phyloP scores from a whole-genome alignment of 164 flowering plant genomes.

The Vitis riparia region DNA sequence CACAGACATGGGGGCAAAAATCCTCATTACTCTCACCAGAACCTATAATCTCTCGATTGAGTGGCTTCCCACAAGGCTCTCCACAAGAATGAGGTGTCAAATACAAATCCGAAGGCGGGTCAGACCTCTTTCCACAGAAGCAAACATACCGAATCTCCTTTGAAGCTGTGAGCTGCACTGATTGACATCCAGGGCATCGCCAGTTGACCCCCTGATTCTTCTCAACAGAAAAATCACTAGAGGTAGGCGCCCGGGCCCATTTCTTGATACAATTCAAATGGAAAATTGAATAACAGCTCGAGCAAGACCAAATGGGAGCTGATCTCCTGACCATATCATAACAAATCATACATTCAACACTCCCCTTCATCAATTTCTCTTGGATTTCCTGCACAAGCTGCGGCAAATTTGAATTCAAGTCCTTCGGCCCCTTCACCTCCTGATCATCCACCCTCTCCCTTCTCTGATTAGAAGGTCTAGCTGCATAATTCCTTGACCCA shows the following conservation, averaged over 20 bases:
- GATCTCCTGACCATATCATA: constrained; percentile 90
- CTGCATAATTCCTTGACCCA: constrained; percentile 18
- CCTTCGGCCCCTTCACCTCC: constrained; percentile 22
- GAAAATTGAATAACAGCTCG: constrained; percentile 87
- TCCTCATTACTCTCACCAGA: constrained; percentile 38
- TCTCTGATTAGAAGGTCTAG: constrained; percentile 20
- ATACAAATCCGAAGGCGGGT: constrained; percentile 86
- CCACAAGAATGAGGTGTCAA: constrained; percentile 98
- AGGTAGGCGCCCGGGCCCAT: constrained; percentile 96
- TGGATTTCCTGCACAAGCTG: constrained; percentile 92
- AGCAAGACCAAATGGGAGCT: constrained; percentile 91
- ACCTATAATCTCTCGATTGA: constrained; percentile 44
- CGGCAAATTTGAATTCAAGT: constrained; percentile 46
- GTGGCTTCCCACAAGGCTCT: constrained; percentile 85
- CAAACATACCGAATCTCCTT: constrained; percentile 84
- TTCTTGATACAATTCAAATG: constrained; percentile 84
- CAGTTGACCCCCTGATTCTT: constrained; percentile 82
- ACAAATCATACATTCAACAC: constrained; percentile 96
- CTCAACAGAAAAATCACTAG: constrained; percentile 69
- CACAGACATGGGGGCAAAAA: constrained; percentile 86
- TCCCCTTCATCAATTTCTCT: constrained; percentile 72
- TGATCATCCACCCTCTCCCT: constrained; percentile 17
- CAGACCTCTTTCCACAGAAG: constrained; percentile 82
- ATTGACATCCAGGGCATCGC: constrained; percentile 98
- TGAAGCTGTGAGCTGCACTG: constrained; percentile 64